phyloP scores from a whole-genome alignment of 2,329 filamentous ascomycete genomes.

The Penicillium griseofulvum region DNA sequence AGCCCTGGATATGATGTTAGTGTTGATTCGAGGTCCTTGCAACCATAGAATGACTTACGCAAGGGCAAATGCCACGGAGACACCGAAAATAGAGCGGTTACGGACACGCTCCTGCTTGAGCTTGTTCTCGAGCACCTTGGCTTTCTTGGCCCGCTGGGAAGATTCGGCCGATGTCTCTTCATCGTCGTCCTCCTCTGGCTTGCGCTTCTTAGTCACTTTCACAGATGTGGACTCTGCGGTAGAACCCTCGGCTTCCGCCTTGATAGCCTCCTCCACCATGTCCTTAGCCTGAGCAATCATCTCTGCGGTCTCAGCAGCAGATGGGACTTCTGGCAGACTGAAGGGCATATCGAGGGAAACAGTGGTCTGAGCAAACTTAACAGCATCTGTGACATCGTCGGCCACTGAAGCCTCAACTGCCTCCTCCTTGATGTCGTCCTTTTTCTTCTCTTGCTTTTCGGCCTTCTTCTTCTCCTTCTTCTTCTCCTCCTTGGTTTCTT shows the following conservation, averaged over 20 bases:
- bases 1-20: constrained; percentile 36
- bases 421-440: constrained; percentile 53
- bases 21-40: background rate
- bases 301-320: constrained; percentile 72
- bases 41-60: constrained; percentile 64
- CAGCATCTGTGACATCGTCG: constrained; percentile 53
- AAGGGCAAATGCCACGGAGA: constrained; percentile 81
- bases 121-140: constrained; percentile 67
- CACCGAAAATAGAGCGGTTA: constrained; percentile 78
- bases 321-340: constrained; percentile 63
- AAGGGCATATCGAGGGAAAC: constrained; percentile 75
- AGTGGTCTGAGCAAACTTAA: constrained; percentile 68
- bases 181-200: constrained; percentile 61
- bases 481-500: constrained; percentile 36
- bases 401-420: constrained; percentile 63
- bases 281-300: constrained; percentile 84
- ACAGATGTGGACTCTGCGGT: constrained; percentile 32
- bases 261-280: constrained; percentile 75
- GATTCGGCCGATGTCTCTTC: constrained; percentile 39
- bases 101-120: constrained; percentile 82
- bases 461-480: constrained; percentile 43
- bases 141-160: constrained; percentile 66
- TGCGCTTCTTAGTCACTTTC: constrained; percentile 62
- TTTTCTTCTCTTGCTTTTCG: constrained; percentile 22
- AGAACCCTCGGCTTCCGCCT: constrained; percentile 42